These are phyloP conservation scores for Theileria orientalis DNA, from an alignment of 169 alveolate species.

Conservation along the genomic window DNA sequence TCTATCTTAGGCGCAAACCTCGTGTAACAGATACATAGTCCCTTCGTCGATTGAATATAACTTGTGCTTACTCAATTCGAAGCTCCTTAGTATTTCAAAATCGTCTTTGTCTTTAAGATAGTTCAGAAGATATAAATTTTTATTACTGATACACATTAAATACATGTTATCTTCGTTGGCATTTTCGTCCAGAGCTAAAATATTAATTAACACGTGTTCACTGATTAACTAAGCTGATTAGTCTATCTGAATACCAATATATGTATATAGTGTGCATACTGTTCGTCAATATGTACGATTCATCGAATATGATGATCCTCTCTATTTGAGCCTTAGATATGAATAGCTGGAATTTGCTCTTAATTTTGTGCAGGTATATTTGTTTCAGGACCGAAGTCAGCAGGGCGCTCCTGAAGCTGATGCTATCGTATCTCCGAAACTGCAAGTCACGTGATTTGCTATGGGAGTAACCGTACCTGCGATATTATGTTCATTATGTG, in stretches of 20 bases:
- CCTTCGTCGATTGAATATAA: conserved; percentile 11
- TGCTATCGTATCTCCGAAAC: conserved; percentile 21
- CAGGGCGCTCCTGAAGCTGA: conserved; percentile 23
- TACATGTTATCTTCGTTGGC: background rate
- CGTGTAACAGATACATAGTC: background rate
- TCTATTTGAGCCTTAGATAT: background rate
- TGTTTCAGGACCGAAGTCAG: conserved; percentile 30
- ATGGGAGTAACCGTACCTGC: conserved; percentile 2
- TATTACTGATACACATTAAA: background rate
- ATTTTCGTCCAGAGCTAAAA: too few relatives aligned
- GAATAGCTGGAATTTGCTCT: background rate
- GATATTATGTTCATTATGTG: conserved; percentile 25
- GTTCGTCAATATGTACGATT: background rate
- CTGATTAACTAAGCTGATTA: too few relatives aligned
- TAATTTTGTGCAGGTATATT: background rate
- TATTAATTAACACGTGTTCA: too few relatives aligned
- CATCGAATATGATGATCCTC: background rate
- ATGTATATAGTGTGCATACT: too few relatives aligned
- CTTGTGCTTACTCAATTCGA: background rate
- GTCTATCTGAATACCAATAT: too few relatives aligned
- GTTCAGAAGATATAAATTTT: background rate
- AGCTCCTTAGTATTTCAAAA: background rate
- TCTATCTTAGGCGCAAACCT: too few relatives aligned
- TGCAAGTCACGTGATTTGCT: background rate
- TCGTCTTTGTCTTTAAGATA: background rate